These are phyloP conservation scores for Mucor saturninus DNA, from an alignment of 371 early-diverging fungal genomes.

Conservation along the genomic window DNA sequence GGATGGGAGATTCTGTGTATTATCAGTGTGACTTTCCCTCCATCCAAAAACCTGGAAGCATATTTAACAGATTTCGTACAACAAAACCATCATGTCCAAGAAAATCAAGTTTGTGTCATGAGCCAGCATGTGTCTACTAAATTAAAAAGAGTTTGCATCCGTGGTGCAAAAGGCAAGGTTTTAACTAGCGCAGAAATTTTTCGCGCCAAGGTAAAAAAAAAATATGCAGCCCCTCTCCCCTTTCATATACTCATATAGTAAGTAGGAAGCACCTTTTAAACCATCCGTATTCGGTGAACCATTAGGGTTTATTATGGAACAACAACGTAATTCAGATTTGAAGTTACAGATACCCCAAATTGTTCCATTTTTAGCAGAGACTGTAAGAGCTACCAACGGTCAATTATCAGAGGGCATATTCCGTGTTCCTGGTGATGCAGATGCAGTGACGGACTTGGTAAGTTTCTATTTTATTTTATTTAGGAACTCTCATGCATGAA, in stretches of 20 bases:
- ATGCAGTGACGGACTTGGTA: conserved; percentile 83
- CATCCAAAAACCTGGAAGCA: conserved; percentile 86
- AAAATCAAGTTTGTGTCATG: conserved; percentile 61
- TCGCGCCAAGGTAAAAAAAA: conserved; percentile 62
- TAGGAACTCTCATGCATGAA: too few relatives aligned
- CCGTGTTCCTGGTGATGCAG: conserved; percentile 94
- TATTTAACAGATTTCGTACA: conserved; percentile 83
- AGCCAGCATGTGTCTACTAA: conserved; percentile 67
- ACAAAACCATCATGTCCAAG: conserved; percentile 49
- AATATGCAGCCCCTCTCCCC: too few relatives aligned
- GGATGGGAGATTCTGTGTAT: conserved; percentile 92
- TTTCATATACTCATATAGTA: neutral
- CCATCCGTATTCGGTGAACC: conserved; percentile 93
- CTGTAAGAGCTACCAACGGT: conserved; percentile 80
- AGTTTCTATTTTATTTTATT: neutral
- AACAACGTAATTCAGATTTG: conserved; percentile 49
- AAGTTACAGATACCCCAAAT: conserved; percentile 73
- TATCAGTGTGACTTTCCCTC: conserved; percentile 84
- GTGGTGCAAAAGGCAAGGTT: conserved; percentile 84
- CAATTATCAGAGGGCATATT: conserved; percentile 93
- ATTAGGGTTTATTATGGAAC: conserved; percentile 81
- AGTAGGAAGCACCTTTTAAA: conserved; percentile 82
- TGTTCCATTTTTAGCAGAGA: conserved; percentile 82
- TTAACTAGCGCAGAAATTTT: conserved; percentile 80
- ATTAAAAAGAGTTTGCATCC: conserved; percentile 72